Evolutionary conservation across 352 stramenopile species (phyloP).

Genomic region (Pythium oligandrum): DNA sequence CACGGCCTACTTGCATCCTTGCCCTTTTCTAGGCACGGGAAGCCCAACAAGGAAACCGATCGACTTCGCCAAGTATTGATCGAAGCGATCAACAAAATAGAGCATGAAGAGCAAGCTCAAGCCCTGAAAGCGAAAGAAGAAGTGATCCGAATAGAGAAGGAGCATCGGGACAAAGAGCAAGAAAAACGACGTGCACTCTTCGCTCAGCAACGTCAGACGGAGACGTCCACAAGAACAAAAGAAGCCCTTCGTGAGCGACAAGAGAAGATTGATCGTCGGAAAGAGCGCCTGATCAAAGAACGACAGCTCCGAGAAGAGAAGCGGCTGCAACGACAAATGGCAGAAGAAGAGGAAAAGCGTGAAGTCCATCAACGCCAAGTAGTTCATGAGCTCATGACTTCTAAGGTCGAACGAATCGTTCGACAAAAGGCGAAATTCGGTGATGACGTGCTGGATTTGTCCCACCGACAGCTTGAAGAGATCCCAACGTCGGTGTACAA

Average conservation of each 20-base stretch:
- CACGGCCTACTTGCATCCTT: background rate
- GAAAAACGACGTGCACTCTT: slow-evolving; percentile 37
- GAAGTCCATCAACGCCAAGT: slow-evolving; percentile 37
- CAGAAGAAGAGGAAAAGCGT: slow-evolving; percentile 37
- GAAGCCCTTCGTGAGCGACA: slow-evolving; percentile 60
- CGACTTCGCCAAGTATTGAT: slow-evolving; percentile 23
- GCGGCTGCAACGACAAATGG: slow-evolving; percentile 30
- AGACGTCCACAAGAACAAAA: slow-evolving; percentile 46
- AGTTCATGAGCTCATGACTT: slow-evolving; percentile 45
- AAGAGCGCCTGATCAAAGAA: slow-evolving; percentile 55
- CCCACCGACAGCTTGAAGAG: slow-evolving; percentile 25
- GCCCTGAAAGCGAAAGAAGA: slow-evolving; percentile 49
- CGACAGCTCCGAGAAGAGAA: slow-evolving; percentile 56
- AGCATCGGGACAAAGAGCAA: slow-evolving; percentile 33
- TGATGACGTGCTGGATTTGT: slow-evolving; percentile 47
- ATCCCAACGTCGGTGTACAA: slow-evolving; percentile 40
- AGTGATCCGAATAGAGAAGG: slow-evolving; percentile 44
- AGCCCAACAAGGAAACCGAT: too few relatives aligned
- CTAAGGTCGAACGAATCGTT: slow-evolving; percentile 48
- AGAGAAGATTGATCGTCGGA: slow-evolving; percentile 55
- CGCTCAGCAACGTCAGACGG: slow-evolving; percentile 42
- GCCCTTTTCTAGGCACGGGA: too few relatives aligned
- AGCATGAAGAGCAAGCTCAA: slow-evolving; percentile 42
- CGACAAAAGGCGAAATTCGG: slow-evolving; percentile 46
- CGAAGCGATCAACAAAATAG: slow-evolving; percentile 30